Percentiles rank a stretch among this genome's conserved stretches.
These are phyloP conservation scores for Phaeoacremonium minimum DNA, from an alignment of 2,329 filamentous ascomycete genomes.

Conservation along the genomic window DNA sequence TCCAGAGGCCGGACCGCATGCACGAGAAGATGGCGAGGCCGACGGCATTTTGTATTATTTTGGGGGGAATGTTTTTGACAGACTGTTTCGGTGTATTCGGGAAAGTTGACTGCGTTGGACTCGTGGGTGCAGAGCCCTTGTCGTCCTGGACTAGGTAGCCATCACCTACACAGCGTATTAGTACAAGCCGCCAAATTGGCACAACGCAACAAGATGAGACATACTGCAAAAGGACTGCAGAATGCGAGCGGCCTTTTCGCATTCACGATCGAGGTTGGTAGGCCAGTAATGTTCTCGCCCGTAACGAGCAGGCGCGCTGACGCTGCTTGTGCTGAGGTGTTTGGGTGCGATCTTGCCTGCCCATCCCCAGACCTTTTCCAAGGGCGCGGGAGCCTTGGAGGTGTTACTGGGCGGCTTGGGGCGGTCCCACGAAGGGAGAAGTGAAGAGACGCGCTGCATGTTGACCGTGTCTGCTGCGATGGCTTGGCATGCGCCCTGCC, in stretches of 20 bases:
- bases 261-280: conserved; percentile 79
- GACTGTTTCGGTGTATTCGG: conserved; percentile 50
- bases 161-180: conserved; percentile 36
- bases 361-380: conserved; percentile 27
- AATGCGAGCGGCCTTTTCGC: conserved; percentile 86
- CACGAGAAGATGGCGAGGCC: conserved; percentile 92
- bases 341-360: conserved; percentile 16
- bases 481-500: not conserved
- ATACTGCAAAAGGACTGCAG: conserved; percentile 85
- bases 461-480: conserved; percentile 8
- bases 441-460: conserved; percentile 42
- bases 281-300: conserved; percentile 27
- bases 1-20: conserved; percentile 89
- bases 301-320: conserved; percentile 8
- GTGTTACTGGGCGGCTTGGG: conserved; percentile 1
- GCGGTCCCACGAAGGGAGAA: conserved; percentile 34
- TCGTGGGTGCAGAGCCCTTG: conserved; percentile 22
- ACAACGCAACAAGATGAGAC: conserved; percentile 20
- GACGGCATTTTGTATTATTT: conserved; percentile 84
- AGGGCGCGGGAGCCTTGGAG: conserved; percentile 8
- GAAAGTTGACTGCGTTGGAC: conserved; percentile 18
- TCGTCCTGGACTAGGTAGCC: conserved; percentile 48
- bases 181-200: conserved; percentile 8
- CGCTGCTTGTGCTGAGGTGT: conserved; percentile 13
- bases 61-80: conserved; percentile 76